These are phyloP conservation scores for Phytophthora gonapodyides DNA, from an alignment of 352 stramenopile genomes.

Conservation along the genomic window DNA sequence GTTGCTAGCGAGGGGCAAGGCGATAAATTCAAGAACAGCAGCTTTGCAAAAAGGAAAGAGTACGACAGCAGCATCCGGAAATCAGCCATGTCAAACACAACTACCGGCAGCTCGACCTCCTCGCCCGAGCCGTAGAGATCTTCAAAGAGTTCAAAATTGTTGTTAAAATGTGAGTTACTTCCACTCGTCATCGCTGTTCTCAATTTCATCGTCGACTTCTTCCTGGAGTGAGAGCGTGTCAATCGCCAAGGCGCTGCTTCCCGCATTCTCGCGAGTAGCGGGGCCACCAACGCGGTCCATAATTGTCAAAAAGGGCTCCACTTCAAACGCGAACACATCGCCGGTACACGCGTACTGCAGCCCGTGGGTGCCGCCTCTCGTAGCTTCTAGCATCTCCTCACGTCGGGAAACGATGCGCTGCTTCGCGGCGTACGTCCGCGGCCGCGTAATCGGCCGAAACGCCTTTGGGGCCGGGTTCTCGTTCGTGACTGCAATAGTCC, in stretches of 20 bases:
- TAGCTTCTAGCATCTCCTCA: conserved; percentile 41
- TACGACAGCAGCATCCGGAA: conserved; percentile 71
- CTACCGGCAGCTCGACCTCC: no score
- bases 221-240: conserved; percentile 22
- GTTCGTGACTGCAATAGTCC: conserved; percentile 77
- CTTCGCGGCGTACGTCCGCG: conserved; percentile 50
- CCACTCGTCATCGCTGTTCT: conserved; percentile 61
- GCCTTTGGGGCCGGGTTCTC: conserved; percentile 57
- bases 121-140: conserved; percentile 28
- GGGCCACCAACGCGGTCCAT: conserved; percentile 33
- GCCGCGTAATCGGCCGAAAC: conserved; percentile 75
- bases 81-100: conserved; percentile 25
- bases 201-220: conserved; percentile 71
- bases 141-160: conserved; percentile 38
- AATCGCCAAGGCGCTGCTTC: conserved; percentile 12
- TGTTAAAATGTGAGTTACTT: conserved; percentile 35
- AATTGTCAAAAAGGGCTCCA: conserved; percentile 66
- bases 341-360: conserved; percentile 49
- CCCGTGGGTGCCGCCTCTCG: conserved; percentile 16
- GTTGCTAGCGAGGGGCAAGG: conserved; percentile 13
- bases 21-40: conserved; percentile 75
- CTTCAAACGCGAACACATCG: conserved; percentile 69
- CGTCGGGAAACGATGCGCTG: conserved; percentile 52
- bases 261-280: conserved; percentile 1
- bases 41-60: conserved; percentile 69